Percentiles rank a stretch among this genome's conserved stretches.
Evolutionary conservation across 345 rosid species (phyloP).

Genomic region (Eutrema heterophyllum): DNA sequence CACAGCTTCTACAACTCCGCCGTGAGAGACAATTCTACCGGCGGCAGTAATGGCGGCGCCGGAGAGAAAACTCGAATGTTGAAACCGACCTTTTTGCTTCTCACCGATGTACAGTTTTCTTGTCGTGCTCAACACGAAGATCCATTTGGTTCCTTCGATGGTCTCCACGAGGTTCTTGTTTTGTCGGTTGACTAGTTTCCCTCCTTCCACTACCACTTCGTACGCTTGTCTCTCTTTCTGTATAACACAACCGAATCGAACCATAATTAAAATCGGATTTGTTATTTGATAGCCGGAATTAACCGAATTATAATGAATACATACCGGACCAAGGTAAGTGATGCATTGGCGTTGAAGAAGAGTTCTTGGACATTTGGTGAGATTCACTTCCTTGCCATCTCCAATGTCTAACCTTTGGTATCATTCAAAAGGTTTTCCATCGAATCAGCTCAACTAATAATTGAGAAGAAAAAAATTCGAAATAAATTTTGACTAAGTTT

Average conservation of each 20-base stretch:
- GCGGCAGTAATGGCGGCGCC: conserved; percentile 77
- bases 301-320: not conserved
- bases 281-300: not conserved
- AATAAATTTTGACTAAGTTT: not conserved
- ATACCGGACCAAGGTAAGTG: conserved; percentile 74
- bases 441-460: not conserved
- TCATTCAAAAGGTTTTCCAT: conserved; percentile 1
- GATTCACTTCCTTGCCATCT: conserved; percentile 62
- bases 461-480: not conserved
- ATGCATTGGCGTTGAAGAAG: conserved; percentile 59
- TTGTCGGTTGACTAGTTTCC: conserved; percentile 49
- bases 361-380: conserved; percentile 47
- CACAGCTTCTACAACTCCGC: conserved; percentile 61
- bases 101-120: conserved; percentile 48
- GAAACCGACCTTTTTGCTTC: conserved; percentile 65
- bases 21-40: conserved; percentile 53
- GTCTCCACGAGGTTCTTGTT: conserved; percentile 41
- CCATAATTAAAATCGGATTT: not conserved
- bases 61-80: conserved; percentile 77
- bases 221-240: conserved; percentile 70
- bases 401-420: conserved; percentile 72
- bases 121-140: conserved; percentile 64
- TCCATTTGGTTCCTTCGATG: conserved; percentile 54
- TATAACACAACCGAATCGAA: not conserved
- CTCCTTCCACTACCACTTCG: conserved; percentile 47